Conservation (phyloP, 2,329 filamentous ascomycete species). For the Aspergillus uvarum region DNA sequence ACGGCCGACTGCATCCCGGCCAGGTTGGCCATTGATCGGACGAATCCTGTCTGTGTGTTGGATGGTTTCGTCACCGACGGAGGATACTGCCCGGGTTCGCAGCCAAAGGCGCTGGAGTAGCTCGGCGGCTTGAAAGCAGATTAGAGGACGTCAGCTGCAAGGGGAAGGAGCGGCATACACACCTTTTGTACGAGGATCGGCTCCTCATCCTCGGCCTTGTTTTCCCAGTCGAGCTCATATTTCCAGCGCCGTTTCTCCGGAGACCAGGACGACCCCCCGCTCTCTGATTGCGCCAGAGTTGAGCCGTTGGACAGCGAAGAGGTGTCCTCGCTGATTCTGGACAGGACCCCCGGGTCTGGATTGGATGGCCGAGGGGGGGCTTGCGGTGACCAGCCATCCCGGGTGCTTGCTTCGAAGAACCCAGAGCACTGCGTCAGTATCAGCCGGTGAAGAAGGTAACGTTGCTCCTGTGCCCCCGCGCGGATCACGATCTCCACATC, state of each 20-base stretch:
- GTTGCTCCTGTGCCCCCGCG: conserved; percentile 68
- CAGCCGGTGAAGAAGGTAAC: conserved; percentile 83
- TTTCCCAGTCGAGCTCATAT: conserved; percentile 80
- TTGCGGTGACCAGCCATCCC: conserved; percentile 68
- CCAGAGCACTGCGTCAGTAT: conserved; percentile 87
- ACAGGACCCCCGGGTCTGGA: conserved; percentile 35
- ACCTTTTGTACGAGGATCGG: conserved; percentile 87
- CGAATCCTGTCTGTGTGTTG: conserved; percentile 67
- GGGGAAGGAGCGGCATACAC: background rate
- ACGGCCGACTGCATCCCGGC: conserved; percentile 55
- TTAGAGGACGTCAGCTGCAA: background rate
- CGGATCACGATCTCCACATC: conserved; percentile 87
- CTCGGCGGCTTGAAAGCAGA: conserved; percentile 32
- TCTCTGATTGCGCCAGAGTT: conserved; percentile 38
- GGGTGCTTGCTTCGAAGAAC: conserved; percentile 82
- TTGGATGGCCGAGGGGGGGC: conserved; percentile 46
- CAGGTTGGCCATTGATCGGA: conserved; percentile 84
- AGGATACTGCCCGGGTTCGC: conserved; percentile 45
- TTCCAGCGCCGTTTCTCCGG: conserved; percentile 68
- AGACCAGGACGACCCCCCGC: conserved; percentile 41
- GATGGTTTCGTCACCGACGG: conserved; percentile 64
- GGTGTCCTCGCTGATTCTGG: conserved; percentile 37
- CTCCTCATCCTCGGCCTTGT: conserved; percentile 67
- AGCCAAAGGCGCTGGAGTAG: conserved; percentile 58
- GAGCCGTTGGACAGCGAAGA: conserved; percentile 38